These are phyloP conservation scores for Scheffersomyces segobiensis DNA, from an alignment of 1,139 yeast species.

Conservation along the genomic window DNA sequence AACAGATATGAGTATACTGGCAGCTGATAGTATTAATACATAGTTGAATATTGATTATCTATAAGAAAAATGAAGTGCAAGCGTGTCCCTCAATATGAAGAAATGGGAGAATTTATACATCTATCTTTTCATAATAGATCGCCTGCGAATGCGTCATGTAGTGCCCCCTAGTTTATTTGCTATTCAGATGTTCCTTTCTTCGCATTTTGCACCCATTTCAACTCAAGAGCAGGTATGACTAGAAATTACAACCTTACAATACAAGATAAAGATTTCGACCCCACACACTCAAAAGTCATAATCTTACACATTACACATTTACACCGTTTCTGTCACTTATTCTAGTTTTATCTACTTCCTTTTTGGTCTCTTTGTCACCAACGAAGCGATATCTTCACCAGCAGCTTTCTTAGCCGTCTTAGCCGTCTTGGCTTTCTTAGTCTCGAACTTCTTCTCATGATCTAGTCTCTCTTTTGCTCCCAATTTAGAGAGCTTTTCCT, in stretches of 20 bases:
- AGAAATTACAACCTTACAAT: not conserved
- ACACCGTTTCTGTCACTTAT: not conserved
- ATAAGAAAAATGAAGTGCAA: too few relatives aligned
- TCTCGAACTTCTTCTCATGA: conserved; percentile 43
- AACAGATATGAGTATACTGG: not conserved
- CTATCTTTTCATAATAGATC: too few relatives aligned
- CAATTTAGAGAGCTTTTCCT: conserved; percentile 47
- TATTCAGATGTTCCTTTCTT: not conserved
- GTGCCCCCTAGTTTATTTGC: too few relatives aligned
- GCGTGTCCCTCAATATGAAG: too few relatives aligned
- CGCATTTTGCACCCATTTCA: not conserved
- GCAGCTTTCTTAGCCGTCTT: conserved; percentile 11
- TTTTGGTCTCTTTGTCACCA: conserved; percentile 16
- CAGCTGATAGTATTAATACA: not conserved
- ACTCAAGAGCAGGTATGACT: too few relatives aligned
- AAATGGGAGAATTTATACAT: too few relatives aligned
- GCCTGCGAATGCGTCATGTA: too few relatives aligned
- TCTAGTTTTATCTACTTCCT: not conserved
- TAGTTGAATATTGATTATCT: too few relatives aligned
- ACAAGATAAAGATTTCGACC: too few relatives aligned
- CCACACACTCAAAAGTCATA: too few relatives aligned
- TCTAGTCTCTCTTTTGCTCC: conserved; percentile 63
- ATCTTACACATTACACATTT: not conserved
- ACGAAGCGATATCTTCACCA: conserved; percentile 20
- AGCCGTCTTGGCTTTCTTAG: conserved; percentile 24